Percentiles rank a stretch among this genome's conserved stretches.
Evolutionary conservation across 495 filamentous ascomycete species (phyloP).

Genomic region (Penicillium canescens): DNA sequence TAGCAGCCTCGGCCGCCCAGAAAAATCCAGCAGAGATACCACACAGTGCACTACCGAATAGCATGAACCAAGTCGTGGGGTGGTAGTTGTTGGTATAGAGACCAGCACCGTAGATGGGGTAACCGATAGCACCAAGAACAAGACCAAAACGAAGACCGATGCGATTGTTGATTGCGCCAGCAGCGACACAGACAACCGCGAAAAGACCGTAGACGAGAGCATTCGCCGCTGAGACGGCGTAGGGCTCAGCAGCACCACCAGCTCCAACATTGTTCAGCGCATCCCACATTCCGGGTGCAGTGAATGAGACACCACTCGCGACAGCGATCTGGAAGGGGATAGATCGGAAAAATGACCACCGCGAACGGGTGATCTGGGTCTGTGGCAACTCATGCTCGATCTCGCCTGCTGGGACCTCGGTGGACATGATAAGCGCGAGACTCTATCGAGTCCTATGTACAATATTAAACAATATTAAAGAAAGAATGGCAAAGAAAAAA

Average conservation of each 20-base stretch:
- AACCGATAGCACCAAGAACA: conserved; percentile 53
- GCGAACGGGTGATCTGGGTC: neutral
- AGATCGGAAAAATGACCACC: conserved; percentile 20
- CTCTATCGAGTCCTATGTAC: neutral
- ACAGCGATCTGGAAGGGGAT: conserved; percentile 35
- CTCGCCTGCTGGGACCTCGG: too few relatives aligned
- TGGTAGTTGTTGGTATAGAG: conserved; percentile 66
- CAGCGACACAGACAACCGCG: conserved; percentile 31
- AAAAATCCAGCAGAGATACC: conserved; percentile 67
- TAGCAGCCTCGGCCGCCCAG: conserved; percentile 66
- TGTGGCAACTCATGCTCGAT: too few relatives aligned
- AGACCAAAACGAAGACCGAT: conserved; percentile 61
- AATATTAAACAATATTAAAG: neutral
- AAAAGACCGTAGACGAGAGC: conserved; percentile 34
- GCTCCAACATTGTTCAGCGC: conserved; percentile 35
- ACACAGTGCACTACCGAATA: conserved; percentile 63
- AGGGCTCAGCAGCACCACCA: conserved; percentile 34
- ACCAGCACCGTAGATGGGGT: conserved; percentile 49
- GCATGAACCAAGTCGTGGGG: conserved; percentile 61
- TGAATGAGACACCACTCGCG: conserved; percentile 34
- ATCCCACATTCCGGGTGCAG: conserved; percentile 38
- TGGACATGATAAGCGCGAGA: too few relatives aligned
- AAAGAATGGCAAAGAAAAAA: neutral
- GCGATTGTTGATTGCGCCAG: conserved; percentile 43
- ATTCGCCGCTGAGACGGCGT: conserved; percentile 35